Conservation (phyloP, 2,329 filamentous ascomycete species). For the Colletotrichum brevisporum region DNA sequence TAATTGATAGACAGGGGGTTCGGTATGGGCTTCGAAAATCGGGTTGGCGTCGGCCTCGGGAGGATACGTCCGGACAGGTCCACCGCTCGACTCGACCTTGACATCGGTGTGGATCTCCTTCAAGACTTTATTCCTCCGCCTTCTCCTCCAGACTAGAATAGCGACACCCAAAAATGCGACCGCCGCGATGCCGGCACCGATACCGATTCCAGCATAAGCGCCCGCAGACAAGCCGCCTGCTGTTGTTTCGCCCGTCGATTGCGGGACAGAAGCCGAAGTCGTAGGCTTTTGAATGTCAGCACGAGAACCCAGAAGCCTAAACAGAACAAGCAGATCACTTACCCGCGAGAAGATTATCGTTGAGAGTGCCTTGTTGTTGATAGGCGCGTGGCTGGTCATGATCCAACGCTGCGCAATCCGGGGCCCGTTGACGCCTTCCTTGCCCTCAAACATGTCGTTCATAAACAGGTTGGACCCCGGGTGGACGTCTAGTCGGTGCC, state of each 20-base stretch:
- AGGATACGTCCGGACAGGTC: not conserved
- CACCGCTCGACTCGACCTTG: not conserved
- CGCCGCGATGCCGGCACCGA: conserved; percentile 46
- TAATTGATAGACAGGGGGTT: too few relatives aligned
- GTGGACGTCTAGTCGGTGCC: conserved; percentile 47
- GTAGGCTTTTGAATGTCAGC: conserved; percentile 1
- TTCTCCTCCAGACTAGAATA: conserved; percentile 46
- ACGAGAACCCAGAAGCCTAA: not conserved
- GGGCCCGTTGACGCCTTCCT: conserved; percentile 16
- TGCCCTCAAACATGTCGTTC: conserved; percentile 43
- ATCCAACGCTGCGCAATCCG: conserved; percentile 51
- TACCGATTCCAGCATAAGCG: conserved; percentile 47
- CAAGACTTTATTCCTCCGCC: not conserved
- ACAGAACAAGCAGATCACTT: too few relatives aligned
- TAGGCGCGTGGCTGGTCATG: conserved; percentile 46
- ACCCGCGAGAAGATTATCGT: conserved; percentile 49
- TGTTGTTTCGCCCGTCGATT: not conserved
- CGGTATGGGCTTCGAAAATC: not conserved
- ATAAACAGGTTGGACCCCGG: conserved; percentile 48
- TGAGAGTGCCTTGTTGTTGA: conserved; percentile 49
- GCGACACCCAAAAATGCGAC: conserved; percentile 42
- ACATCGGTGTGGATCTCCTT: not conserved
- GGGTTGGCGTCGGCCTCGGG: not conserved
- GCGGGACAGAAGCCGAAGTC: conserved; percentile 10
- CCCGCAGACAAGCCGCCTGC: conserved; percentile 44